Evolutionary conservation across 768 basidiomycete genomes (phyloP), one percentile per base, ranked within the genome.

Genomic region (Suillus americanus): DNA sequence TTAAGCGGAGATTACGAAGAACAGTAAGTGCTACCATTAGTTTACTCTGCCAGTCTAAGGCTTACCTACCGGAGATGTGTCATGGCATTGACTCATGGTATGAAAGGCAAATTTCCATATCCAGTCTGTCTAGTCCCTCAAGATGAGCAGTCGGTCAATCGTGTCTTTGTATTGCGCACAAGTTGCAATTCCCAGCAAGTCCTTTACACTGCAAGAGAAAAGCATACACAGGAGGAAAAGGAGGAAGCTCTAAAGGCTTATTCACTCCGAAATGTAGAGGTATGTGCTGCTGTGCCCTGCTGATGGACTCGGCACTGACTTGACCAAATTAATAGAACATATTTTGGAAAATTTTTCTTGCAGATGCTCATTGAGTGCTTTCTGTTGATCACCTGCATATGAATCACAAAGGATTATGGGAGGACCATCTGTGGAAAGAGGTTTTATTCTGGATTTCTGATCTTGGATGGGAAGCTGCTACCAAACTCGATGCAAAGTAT

Each of bases 341-440:
- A n/a, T 83, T 82, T 65, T 79, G 77, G 78, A 62, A 40, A 0
- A 48, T 82, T 10, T 61, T 56, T 33, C 62, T 74, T 62, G 77
- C 75, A 7, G 79, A 82, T 67, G 73, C 76, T n/a, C 66, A 78
- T 64, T 33, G 50, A 5, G 75, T 76, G 35, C 25, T 76, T 1
- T 77, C 76, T 7, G 80, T 74, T 63, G 81, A 83, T 66, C 69
- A 71, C 5, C 74, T 82, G n/a, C 82, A 83, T 71, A 68, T 70
- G 25, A 71, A 79, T 64, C 51, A 73, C 51, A 65, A 65, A 55
- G 82, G 81, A 0, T 56, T 79, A 7, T 76, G 70, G 54, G 67
- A 71, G 9, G 67, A 77, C 38, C 80, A 80, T 62, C 60, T 81
- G 13, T 73, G 72, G 62, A 41, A 10, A 1, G 65, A 73, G 33